phyloP scores from a whole-genome alignment of 805 yeast genomes.

The Kazachstania psychrophila region DNA sequence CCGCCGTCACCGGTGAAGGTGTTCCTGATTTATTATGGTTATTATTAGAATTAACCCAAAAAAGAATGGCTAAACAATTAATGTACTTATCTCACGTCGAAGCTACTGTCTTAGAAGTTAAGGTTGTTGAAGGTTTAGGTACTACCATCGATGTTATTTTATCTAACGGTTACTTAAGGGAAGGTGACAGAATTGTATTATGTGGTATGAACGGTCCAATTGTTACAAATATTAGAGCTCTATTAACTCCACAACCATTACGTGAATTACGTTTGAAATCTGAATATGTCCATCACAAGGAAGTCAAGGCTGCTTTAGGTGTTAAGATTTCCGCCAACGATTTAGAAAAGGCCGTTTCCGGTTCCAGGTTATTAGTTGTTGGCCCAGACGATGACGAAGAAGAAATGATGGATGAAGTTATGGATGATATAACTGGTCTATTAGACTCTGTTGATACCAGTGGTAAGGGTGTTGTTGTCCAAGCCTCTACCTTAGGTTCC shows the following conservation, averaged over 20 bases:
- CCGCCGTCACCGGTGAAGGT: conserved; percentile 99
- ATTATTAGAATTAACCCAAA: conserved; percentile 88
- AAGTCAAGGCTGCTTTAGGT: conserved; percentile 98
- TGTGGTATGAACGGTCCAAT: conserved; percentile 99
- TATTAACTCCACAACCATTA: conserved; percentile 94
- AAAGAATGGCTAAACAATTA: conserved; percentile 97
- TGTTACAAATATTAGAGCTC: conserved; percentile 90
- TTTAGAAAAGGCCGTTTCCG: conserved; percentile 97
- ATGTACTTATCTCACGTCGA: conserved; percentile 86
- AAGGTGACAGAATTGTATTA: conserved; percentile 89
- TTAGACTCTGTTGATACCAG: conserved; percentile 89
- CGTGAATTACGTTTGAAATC: conserved; percentile 94
- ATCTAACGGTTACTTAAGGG: conserved; percentile 90
- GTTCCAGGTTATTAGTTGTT: conserved; percentile 89
- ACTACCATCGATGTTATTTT: conserved; percentile 95
- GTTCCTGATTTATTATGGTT: conserved; percentile 97
- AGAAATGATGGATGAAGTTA: conserved; percentile 92
- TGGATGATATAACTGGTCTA: conserved; percentile 94
- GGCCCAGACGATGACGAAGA: conserved; percentile 98
- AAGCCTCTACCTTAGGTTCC: conserved; percentile 97
- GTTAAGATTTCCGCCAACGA: conserved; percentile 97
- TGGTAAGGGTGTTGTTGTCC: conserved; percentile 97
- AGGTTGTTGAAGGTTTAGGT: conserved; percentile 97
- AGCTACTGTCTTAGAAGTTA: conserved; percentile 95
- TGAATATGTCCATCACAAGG: conserved; percentile 93